Conservation (phyloP, 2,329 filamentous ascomycete species). For the Purpureocillium takamizusanense region DNA sequence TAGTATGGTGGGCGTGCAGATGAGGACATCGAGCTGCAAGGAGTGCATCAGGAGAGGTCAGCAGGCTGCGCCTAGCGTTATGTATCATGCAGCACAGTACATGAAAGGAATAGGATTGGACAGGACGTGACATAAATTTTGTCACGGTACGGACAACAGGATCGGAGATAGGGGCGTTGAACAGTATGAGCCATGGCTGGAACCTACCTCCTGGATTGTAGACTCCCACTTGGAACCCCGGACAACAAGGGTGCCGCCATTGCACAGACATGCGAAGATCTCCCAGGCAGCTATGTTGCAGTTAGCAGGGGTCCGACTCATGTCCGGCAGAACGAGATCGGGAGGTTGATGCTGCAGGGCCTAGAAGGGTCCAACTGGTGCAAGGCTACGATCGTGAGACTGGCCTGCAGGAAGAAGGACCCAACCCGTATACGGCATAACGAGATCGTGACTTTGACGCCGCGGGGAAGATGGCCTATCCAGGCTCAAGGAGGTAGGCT, state of each 20-base stretch:
- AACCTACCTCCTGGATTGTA: conserved; percentile 32
- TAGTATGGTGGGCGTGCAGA: conserved; percentile 29
- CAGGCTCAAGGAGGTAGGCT: conserved; percentile 12
- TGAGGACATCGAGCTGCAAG: conserved; percentile 40
- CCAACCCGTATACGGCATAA: no score
- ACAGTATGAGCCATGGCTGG: no score
- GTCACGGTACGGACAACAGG: no score
- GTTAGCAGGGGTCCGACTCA: conserved; percentile 5
- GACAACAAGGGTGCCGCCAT: conserved; percentile 46
- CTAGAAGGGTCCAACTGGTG: no score
- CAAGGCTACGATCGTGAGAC: no score
- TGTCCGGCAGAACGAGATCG: background rate
- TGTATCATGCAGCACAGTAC: no score
- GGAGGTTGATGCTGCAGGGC: background rate
- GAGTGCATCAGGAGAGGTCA: background rate
- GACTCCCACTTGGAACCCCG: conserved; percentile 40
- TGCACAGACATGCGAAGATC: conserved; percentile 46
- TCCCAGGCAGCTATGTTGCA: conserved; percentile 46
- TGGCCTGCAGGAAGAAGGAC: no score
- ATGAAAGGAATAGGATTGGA: no score
- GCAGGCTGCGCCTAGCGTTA: background rate
- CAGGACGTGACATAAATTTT: no score
- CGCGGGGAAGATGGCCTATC: no score
- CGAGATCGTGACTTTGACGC: no score
- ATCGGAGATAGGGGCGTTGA: no score